Conservation (phyloP, 108 stramenopile species). For the Asterionellopsis glacialis region DNA sequence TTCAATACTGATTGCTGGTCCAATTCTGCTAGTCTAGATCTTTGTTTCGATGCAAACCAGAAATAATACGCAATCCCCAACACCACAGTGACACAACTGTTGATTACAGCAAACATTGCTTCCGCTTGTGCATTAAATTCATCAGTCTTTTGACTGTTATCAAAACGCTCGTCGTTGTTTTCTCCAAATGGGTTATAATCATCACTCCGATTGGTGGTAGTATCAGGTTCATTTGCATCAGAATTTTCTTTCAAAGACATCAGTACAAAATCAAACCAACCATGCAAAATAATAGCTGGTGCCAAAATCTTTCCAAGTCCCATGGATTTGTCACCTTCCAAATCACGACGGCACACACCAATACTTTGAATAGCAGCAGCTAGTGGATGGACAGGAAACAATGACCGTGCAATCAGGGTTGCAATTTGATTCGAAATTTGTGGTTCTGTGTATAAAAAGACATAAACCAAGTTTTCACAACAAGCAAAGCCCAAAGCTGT, state of each 20-base stretch:
- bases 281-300: constrained; percentile 55
- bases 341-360: constrained; percentile 48
- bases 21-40: too few relatives aligned
- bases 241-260: constrained; percentile 20
- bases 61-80: too few relatives aligned
- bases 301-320: constrained; percentile 31
- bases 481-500: constrained; percentile 80
- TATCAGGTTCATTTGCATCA: too few relatives aligned
- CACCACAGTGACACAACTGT: too few relatives aligned
- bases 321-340: constrained; percentile 31
- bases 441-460: constrained; percentile 6
- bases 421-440: constrained; percentile 22
- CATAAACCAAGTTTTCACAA: constrained; percentile 72
- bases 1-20: too few relatives aligned
- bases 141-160: too few relatives aligned
- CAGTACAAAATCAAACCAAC: constrained; percentile 50
- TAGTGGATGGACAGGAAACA: constrained; percentile 57
- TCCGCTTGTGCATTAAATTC: too few relatives aligned
- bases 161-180: too few relatives aligned
- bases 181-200: too few relatives aligned
- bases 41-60: too few relatives aligned
- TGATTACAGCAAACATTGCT: too few relatives aligned
- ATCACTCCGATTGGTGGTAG: too few relatives aligned
- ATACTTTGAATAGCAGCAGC: constrained; percentile 61
- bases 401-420: constrained; percentile 36